These are phyloP conservation scores for Aschersonia sp. DNA, from an alignment of 2,329 filamentous ascomycete species.

Conservation along the genomic window DNA sequence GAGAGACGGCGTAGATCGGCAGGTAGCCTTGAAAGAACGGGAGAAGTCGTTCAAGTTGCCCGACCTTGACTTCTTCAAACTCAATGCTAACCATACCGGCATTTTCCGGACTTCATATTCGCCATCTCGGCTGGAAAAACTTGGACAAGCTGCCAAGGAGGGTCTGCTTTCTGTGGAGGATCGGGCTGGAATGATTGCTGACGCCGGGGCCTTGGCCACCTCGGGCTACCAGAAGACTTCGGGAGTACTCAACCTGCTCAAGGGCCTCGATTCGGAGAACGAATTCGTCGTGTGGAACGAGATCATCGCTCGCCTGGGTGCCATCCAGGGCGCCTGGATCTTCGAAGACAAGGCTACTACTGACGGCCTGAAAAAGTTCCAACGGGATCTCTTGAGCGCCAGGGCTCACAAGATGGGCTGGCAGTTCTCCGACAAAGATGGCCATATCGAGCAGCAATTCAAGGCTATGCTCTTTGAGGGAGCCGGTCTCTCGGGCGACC, in stretches of 20 bases:
- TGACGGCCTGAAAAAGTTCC: conserved; percentile 70
- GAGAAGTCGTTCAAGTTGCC: conserved; percentile 67
- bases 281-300: conserved; percentile 95
- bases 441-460: conserved; percentile 86
- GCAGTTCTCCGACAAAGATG: conserved; percentile 72
- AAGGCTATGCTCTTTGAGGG: conserved; percentile 81
- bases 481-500: conserved; percentile 68
- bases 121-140: conserved; percentile 69
- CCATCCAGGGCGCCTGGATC: conserved; percentile 75
- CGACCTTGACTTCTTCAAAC: conserved; percentile 81
- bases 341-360: conserved; percentile 56
- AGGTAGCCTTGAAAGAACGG: conserved; percentile 26
- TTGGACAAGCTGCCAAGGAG: conserved; percentile 68
- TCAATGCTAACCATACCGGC: conserved; percentile 88
- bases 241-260: conserved; percentile 69
- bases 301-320: conserved; percentile 62
- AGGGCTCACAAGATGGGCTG: conserved; percentile 83
- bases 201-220: conserved; percentile 76
- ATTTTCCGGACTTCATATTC: conserved; percentile 85
- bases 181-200: conserved; percentile 85
- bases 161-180: conserved; percentile 70
- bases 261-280: conserved; percentile 68
- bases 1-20: conserved; percentile 66
- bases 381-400: conserved; percentile 59
- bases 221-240: conserved; percentile 93